These are phyloP conservation scores for Fusarium miscanthi DNA, from an alignment of 2,329 filamentous ascomycete genomes.

Conservation along the genomic window DNA sequence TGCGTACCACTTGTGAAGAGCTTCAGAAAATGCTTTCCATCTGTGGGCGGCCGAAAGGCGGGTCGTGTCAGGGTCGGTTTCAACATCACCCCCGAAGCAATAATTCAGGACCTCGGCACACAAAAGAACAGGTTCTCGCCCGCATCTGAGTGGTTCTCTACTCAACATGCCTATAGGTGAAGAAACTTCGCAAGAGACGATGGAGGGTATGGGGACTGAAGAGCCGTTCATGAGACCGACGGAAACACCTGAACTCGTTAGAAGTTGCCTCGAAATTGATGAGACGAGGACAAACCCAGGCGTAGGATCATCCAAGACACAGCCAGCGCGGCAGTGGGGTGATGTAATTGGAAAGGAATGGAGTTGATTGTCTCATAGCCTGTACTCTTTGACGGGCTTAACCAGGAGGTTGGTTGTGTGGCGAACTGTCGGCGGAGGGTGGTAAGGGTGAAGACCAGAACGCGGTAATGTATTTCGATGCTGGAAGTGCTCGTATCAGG, in stretches of 20 bases:
- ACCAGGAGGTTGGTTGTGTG: slow-evolving; percentile 35
- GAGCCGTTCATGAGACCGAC: slow-evolving; percentile 45
- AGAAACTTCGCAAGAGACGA: slow-evolving; percentile 31
- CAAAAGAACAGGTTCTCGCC: slow-evolving; percentile 47
- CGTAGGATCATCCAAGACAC: slow-evolving; percentile 44
- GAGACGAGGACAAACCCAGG: slow-evolving; percentile 36
- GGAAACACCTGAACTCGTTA: slow-evolving; percentile 40
- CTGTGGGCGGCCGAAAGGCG: slow-evolving; percentile 38
- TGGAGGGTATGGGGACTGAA: slow-evolving; percentile 41
- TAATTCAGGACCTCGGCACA: slow-evolving; percentile 52
- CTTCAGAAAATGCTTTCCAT: slow-evolving; percentile 49
- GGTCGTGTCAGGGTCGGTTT: slow-evolving; percentile 17
- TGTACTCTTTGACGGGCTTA: slow-evolving; percentile 30
- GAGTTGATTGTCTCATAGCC: slow-evolving; percentile 28
- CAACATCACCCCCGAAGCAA: slow-evolving; percentile 36
- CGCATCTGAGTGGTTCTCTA: slow-evolving; percentile 36
- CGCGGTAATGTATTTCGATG: slow-evolving; percentile 10
- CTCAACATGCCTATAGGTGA: slow-evolving; percentile 32
- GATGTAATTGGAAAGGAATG: slow-evolving; percentile 25
- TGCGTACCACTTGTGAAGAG: slow-evolving; percentile 49
- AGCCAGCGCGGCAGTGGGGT: slow-evolving; percentile 27
- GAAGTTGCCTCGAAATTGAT: not conserved
- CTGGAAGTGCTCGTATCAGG: slow-evolving; percentile 15
- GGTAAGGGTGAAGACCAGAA: slow-evolving; percentile 24
- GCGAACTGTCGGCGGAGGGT: slow-evolving; percentile 30